Conservation (phyloP, 768 basidiomycete species). For the Rhizopogon roseolus region DNA sequence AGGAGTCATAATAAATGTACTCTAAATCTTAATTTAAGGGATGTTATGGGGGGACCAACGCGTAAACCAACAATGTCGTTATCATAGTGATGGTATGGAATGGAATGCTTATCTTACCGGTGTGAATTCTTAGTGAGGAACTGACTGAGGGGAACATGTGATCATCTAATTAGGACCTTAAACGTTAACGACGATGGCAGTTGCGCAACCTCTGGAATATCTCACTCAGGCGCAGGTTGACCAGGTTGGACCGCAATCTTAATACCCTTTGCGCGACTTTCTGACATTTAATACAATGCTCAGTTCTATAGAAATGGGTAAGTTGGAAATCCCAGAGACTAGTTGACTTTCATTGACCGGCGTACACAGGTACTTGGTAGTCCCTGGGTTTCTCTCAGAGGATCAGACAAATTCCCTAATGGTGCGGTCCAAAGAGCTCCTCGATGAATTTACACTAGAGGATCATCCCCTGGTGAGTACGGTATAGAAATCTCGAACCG, state of each 20-base stretch:
- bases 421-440: slow-evolving; percentile 63
- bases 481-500: not conserved
- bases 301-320: slow-evolving; percentile 62
- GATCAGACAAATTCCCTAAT: slow-evolving; percentile 60
- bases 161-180: no score
- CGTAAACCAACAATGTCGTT: no score
- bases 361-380: slow-evolving; percentile 64
- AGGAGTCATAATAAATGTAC: slow-evolving; percentile 11
- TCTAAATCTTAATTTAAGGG: no score
- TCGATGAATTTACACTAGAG: slow-evolving; percentile 72
- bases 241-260: slow-evolving; percentile 34
- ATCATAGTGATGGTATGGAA: no score
- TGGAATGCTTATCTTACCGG: not conserved
- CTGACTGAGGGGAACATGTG: no score
- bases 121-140: no score
- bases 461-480: slow-evolving; percentile 75
- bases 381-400: slow-evolving; percentile 67
- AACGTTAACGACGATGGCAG: not conserved
- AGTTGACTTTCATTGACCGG: not conserved
- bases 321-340: slow-evolving; percentile 10
- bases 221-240: slow-evolving; percentile 54
- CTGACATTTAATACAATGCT: not conserved
- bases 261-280: not conserved
- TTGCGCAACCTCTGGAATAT: slow-evolving; percentile 30
- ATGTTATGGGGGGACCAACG: no score